Conservation (phyloP, 495 filamentous ascomycete genomes). For the Aspergillus incahuasiensis region DNA sequence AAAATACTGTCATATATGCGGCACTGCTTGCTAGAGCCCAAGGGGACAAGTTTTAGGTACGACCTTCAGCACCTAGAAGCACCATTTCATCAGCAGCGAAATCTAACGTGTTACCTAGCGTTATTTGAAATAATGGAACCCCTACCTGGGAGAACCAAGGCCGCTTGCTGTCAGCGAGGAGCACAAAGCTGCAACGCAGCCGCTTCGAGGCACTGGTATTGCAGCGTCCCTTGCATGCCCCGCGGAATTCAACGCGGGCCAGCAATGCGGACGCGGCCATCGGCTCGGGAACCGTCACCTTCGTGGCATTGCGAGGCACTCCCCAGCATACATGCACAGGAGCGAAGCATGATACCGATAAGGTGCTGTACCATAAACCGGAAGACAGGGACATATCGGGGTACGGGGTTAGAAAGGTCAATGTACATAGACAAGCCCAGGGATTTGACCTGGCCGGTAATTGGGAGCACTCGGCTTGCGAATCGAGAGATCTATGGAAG, state of each 20-base stretch:
- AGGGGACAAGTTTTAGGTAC: background rate
- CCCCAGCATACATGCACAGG: background rate
- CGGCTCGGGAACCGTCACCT: background rate
- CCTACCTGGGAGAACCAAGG: background rate
- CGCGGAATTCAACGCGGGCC: background rate
- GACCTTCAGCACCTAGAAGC: background rate
- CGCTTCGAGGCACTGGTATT: background rate
- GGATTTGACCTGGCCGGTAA: background rate
- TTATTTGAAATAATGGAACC: background rate
- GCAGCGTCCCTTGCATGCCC: background rate
- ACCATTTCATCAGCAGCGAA: background rate
- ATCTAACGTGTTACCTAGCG: slow-evolving; percentile 2
- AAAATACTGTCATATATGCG: slow-evolving; percentile 45
- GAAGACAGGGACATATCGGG: background rate
- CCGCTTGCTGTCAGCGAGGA: background rate
- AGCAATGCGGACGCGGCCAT: background rate
- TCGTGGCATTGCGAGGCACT: background rate
- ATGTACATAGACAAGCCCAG: background rate
- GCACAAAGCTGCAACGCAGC: background rate
- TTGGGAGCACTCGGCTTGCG: background rate
- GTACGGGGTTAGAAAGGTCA: background rate
- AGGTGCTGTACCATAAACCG: background rate
- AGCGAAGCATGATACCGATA: background rate
- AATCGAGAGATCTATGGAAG: background rate
- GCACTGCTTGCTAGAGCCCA: slow-evolving; percentile 28